Evolutionary conservation across 257 asterid species (phyloP), one percentile per base, ranked within the genome.

Genomic region (Scutellaria barbata): DNA sequence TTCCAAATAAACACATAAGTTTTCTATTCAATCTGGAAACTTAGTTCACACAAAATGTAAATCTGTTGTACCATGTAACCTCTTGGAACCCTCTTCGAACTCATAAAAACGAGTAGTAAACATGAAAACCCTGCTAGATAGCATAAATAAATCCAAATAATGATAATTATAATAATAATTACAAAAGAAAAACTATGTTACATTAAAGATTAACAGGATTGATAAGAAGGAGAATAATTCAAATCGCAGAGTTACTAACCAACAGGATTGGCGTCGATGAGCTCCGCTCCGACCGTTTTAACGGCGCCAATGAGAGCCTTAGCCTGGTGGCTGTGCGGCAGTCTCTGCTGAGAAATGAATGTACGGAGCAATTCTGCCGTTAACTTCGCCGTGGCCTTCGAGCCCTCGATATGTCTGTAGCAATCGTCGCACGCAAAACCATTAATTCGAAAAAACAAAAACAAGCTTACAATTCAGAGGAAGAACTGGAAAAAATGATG

Each of bases 371-470:
- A 50, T 14, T 50, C 55, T n/a, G 55, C 55, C 14, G 55, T 50
- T 50, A 50, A 50, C 55, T 50, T 50, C n/a, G 55, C 55, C 8
- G 55, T 50, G 20, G 55, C 55, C 22, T 50, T 50, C 55, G 55
- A 50, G 22, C 55, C 55, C 55, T 50, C 55, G 55, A 50, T 14
- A 13, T 50, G 14, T 6, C 55, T 50, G 55, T 22, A 50, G 57
- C 9, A 51, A 51, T 53, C 60, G 35, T 51, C 57, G 8, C 63
- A 58, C 20, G 8, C 64, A 56, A 33, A 30, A 58, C 64, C 35
- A 30, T 30, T 30, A 30, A 33, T 10, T 6, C 18, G 13, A 12
- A 40, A 6, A 13, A n/a, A 11, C 1, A 1, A 35, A 58, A 58
- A 58, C 43, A n/a, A 58, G 64, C 64, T 33, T 18, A 11, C 33